phyloP scores from a whole-genome alignment of 768 basidiomycete genomes.

The Suillus americanus region DNA sequence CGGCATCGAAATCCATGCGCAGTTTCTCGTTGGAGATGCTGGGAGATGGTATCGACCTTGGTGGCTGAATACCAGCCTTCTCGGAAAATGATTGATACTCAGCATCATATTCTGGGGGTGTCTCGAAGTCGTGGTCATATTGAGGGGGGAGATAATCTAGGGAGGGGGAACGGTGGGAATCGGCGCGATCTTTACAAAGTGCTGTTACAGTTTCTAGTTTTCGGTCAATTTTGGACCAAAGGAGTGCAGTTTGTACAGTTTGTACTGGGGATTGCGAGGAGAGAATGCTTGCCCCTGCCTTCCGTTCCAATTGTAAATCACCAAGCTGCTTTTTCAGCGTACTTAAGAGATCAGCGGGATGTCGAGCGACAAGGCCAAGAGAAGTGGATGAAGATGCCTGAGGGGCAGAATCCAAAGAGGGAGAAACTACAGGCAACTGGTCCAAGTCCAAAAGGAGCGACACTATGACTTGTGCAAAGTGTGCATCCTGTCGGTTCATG shows the following conservation, averaged over 20 bases:
- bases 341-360: constrained; percentile 47
- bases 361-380: constrained; percentile 13
- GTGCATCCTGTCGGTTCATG: constrained; percentile 50
- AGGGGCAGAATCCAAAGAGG: constrained; percentile 18
- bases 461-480: constrained; percentile 66
- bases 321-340: constrained; percentile 67
- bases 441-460: constrained; percentile 69
- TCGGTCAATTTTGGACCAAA: constrained; percentile 76
- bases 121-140: constrained; percentile 41
- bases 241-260: constrained; percentile 57
- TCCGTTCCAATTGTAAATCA: constrained; percentile 50
- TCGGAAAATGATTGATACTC: constrained; percentile 11
- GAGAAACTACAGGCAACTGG: constrained; percentile 45
- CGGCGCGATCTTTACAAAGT: constrained; percentile 62
- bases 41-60: constrained; percentile 12
- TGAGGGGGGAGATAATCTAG: constrained; percentile 49
- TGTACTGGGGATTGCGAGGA: constrained; percentile 38
- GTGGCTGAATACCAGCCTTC: constrained; percentile 11
- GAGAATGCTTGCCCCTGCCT: background rate
- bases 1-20: constrained; percentile 77
- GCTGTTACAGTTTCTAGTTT: constrained; percentile 68
- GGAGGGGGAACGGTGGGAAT: constrained; percentile 8
- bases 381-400: constrained; percentile 11
- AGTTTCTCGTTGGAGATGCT: constrained; percentile 36
- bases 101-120: constrained; percentile 26